Conservation (phyloP, 768 basidiomycete genomes). For the Lactifluus echinatus region DNA sequence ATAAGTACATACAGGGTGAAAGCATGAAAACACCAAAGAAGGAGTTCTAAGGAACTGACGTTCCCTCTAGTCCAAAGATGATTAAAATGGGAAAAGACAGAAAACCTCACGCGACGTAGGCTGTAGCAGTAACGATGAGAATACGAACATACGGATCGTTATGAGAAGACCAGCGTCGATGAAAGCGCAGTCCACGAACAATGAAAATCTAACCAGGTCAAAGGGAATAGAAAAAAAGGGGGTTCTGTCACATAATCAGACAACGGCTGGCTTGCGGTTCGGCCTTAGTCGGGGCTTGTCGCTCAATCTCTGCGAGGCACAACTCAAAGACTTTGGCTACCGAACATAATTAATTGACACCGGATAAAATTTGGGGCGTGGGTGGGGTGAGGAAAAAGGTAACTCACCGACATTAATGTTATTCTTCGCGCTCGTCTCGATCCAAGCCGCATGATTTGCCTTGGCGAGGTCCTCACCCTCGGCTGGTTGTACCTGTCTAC, state of each 20-base stretch:
- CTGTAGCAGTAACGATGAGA: not conserved
- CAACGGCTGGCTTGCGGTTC: conserved; percentile 40
- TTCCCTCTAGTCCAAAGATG: conserved; percentile 13
- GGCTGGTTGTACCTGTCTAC: conserved; percentile 64
- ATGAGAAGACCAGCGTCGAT: conserved; percentile 7
- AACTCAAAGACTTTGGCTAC: conserved; percentile 78
- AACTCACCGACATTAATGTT: conserved; percentile 82
- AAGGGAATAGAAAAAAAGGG: not conserved
- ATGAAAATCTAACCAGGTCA: conserved; percentile 7
- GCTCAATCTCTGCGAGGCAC: conserved; percentile 78
- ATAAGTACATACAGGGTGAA: conserved; percentile 20
- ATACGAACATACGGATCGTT: not conserved
- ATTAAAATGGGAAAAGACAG: conserved; percentile 6
- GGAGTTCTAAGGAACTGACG: conserved; percentile 8
- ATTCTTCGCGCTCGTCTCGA: conserved; percentile 85
- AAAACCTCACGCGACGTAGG: conserved; percentile 8
- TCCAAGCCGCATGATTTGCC: conserved; percentile 64
- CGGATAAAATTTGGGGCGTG: not conserved
- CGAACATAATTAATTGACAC: conserved; percentile 3
- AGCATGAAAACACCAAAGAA: conserved; percentile 12
- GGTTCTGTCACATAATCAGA: conserved; percentile 43
- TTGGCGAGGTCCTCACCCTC: conserved; percentile 73
- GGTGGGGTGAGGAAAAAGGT: not conserved
- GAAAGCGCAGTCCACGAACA: not conserved
- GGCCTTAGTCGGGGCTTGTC: conserved; percentile 44